These are phyloP conservation scores for Phytophthora rubi DNA, from an alignment of 352 stramenopile species.

Conservation along the genomic window DNA sequence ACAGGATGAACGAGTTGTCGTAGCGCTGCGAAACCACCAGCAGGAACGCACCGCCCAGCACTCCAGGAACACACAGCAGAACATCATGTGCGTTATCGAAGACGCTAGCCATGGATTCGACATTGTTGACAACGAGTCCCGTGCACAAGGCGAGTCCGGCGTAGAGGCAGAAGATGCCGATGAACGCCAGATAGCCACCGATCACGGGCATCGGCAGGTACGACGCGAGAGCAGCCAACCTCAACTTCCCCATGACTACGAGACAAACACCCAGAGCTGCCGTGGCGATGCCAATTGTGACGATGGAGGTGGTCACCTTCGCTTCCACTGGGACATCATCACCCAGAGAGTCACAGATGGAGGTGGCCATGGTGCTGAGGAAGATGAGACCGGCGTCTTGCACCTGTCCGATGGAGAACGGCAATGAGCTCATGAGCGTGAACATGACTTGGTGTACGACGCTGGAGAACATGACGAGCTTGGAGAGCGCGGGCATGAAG, in stretches of 20 bases:
- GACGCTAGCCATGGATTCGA: conserved; percentile 78
- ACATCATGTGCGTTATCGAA: conserved; percentile 59
- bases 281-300: conserved; percentile 93
- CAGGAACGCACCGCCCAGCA: conserved; percentile 86
- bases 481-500: conserved; percentile 92
- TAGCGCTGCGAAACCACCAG: conserved; percentile 79
- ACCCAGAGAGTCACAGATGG: conserved; percentile 79
- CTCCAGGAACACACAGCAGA: conserved; percentile 84
- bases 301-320: conserved; percentile 93
- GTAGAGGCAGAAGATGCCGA: conserved; percentile 96
- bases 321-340: conserved; percentile 60
- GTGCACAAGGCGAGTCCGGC: conserved; percentile 92
- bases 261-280: conserved; percentile 91
- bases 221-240: conserved; percentile 94
- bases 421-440: conserved; percentile 89
- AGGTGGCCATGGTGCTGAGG: conserved; percentile 93
- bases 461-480: conserved; percentile 96
- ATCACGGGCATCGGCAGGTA: conserved; percentile 97
- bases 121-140: conserved; percentile 84
- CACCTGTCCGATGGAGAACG: conserved; percentile 97
- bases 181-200: conserved; percentile 98
- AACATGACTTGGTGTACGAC: conserved; percentile 94
- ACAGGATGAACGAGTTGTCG: conserved; percentile 73
- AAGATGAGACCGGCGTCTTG: conserved; percentile 99
- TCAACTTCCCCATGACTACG: conserved; percentile 92